Evolutionary conservation across 495 filamentous ascomycete species (phyloP).

Genomic region (Penicillium paradoxum): DNA sequence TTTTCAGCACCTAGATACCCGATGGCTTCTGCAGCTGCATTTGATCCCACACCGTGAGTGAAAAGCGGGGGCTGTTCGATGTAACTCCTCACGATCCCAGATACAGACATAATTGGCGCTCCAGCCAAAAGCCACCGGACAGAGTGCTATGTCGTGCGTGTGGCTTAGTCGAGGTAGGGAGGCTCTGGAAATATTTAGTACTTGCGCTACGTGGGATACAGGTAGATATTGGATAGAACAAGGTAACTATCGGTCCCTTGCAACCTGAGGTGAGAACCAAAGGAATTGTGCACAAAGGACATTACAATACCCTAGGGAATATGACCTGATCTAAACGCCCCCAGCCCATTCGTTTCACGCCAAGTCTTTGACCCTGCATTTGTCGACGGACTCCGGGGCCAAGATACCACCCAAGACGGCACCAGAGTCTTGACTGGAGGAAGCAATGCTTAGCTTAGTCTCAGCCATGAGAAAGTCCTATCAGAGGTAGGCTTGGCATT

Average conservation of each 20-base stretch:
- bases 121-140: not conserved
- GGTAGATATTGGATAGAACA: too few species aligned
- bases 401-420: conserved; percentile 24
- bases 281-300: not conserved
- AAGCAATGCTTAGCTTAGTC: conserved; percentile 3
- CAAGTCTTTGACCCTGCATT: conserved; percentile 13
- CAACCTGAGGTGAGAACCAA: too few species aligned
- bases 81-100: conserved; percentile 1
- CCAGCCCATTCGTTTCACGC: not conserved
- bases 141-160: not conserved
- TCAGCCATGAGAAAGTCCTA: not conserved
- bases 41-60: not conserved
- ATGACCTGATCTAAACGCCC: not conserved
- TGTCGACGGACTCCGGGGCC: conserved; percentile 20
- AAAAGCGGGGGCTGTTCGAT: not conserved
- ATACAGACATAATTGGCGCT: not conserved
- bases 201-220: too few species aligned
- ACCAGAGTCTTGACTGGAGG: conserved; percentile 8
- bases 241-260: too few species aligned
- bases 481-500: not conserved
- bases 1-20: conserved; percentile 1
- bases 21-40: not conserved
- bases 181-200: too few species aligned
- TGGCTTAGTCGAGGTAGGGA: not conserved
- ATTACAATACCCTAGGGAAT: not conserved